A percentile compares a stretch with the other conserved stretches of the same genome.
Evolutionary conservation across 176 grass and related monocot species (phyloP).

Genomic region (Triticum urartu): DNA sequence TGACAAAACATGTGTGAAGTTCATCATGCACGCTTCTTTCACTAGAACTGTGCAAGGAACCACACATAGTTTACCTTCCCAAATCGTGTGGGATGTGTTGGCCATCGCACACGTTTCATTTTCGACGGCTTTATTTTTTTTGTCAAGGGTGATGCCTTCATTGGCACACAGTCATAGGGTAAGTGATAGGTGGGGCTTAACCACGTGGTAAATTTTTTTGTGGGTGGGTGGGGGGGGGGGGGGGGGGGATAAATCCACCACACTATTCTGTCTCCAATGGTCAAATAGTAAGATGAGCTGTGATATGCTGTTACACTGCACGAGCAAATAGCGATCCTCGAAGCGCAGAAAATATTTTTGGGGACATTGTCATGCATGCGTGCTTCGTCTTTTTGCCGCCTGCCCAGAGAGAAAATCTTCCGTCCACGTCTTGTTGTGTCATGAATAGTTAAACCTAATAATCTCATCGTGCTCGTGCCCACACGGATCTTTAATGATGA

Average conservation of each 20-base stretch:
- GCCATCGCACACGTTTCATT: no score
- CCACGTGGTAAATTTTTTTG: no score
- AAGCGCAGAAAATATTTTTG: not conserved
- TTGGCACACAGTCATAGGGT: no score
- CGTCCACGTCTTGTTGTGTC: constrained; percentile 27
- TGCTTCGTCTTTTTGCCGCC: constrained; percentile 20
- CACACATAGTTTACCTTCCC: no score
- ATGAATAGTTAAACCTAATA: constrained; percentile 43
- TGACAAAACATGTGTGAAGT: no score
- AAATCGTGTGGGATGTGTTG: no score
- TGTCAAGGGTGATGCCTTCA: no score
- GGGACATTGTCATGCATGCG: constrained; percentile 27
- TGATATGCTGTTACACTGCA: not conserved
- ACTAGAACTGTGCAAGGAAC: no score
- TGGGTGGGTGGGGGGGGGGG: no score
- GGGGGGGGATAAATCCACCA: not conserved
- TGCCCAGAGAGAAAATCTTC: constrained; percentile 34
- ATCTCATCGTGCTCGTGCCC: not conserved
- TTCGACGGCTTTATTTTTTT: no score
- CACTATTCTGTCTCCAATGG: constrained; percentile 8
- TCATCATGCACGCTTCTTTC: no score
- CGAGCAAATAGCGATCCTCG: constrained; percentile 13
- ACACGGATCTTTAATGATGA: constrained; percentile 19
- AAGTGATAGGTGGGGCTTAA: no score
- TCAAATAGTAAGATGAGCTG: not conserved